Conservation (phyloP, 495 filamentous ascomycete genomes). For the Penicillium soppii region DNA sequence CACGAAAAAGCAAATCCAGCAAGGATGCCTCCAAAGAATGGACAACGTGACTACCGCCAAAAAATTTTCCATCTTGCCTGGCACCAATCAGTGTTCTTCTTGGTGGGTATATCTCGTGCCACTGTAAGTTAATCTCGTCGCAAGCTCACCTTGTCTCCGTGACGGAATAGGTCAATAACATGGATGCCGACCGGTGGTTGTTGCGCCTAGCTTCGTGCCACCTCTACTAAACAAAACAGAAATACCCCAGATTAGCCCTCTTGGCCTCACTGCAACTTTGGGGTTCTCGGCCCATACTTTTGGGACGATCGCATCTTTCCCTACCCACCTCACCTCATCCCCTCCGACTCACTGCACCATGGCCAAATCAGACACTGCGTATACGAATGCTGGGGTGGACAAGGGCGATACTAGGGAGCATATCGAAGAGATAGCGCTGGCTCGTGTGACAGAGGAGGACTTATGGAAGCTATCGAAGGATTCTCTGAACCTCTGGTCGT, state of each 20-base stretch:
- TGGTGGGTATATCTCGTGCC: neutral
- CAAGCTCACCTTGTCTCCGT: constrained; percentile 17
- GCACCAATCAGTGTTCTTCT: constrained; percentile 6
- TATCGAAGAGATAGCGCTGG: constrained; percentile 36
- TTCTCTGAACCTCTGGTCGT: constrained; percentile 29
- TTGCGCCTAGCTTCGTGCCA: neutral
- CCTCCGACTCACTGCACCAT: neutral
- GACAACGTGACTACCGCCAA: constrained; percentile 15
- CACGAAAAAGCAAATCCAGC: neutral
- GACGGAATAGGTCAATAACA: constrained; percentile 13
- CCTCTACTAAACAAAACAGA: constrained; percentile 1
- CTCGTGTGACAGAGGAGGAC: constrained; percentile 40
- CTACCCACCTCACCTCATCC: neutral
- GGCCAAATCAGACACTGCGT: neutral
- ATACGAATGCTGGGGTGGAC: constrained; percentile 8
- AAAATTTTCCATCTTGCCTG: neutral
- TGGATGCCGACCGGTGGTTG: neutral
- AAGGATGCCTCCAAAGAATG: neutral
- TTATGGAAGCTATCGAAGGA: constrained; percentile 32
- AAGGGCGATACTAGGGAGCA: constrained; percentile 19
- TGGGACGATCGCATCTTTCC: neutral
- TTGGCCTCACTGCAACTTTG: neutral
- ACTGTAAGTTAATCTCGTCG: neutral
- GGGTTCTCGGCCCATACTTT: neutral
- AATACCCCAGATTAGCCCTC: constrained; percentile 11